Evolutionary conservation across 352 stramenopile species (phyloP).

Genomic region (Phytophthora ramorum): DNA sequence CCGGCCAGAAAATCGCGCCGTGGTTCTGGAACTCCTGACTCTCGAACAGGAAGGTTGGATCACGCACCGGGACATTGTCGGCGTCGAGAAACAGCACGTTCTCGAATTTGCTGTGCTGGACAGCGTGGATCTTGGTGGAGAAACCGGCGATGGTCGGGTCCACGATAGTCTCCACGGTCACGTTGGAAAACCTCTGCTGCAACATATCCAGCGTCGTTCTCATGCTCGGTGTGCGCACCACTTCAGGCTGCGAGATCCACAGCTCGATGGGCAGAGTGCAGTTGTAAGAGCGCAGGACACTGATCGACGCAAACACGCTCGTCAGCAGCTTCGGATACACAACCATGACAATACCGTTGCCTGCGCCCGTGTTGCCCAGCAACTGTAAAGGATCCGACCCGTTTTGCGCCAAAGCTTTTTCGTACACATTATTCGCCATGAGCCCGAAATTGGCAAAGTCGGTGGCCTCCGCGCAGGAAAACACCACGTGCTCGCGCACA

Average conservation of each 20-base stretch:
- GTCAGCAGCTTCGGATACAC: constrained; percentile 77
- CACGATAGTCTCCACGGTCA: constrained; percentile 59
- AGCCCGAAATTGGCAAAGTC: constrained; percentile 74
- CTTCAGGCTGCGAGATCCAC: constrained; percentile 63
- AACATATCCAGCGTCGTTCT: constrained; percentile 34
- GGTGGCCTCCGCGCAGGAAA: constrained; percentile 60
- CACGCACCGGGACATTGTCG: constrained; percentile 67
- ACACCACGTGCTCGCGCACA: constrained; percentile 52
- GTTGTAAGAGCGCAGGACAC: constrained; percentile 47
- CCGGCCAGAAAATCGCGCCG: constrained; percentile 78
- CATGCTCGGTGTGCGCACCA: constrained; percentile 45
- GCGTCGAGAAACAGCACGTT: constrained; percentile 81
- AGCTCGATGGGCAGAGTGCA: constrained; percentile 78
- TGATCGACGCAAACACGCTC: constrained; percentile 71
- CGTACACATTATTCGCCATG: constrained; percentile 40
- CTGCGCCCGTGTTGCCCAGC: constrained; percentile 35
- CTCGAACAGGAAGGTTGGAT: constrained; percentile 75
- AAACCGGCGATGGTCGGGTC: constrained; percentile 57
- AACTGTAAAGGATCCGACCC: constrained; percentile 25
- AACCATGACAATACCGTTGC: constrained; percentile 72
- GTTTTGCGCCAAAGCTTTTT: constrained; percentile 33
- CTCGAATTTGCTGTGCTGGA: constrained; percentile 70
- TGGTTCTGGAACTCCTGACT: constrained; percentile 45
- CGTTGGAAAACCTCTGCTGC: constrained; percentile 38
- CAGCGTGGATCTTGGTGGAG: constrained; percentile 73